Evolutionary conservation across 495 filamentous ascomycete species (phyloP), one percentile per base, ranked within the genome.

Genomic region (Aspergillus sclerotiicarbonarius): DNA sequence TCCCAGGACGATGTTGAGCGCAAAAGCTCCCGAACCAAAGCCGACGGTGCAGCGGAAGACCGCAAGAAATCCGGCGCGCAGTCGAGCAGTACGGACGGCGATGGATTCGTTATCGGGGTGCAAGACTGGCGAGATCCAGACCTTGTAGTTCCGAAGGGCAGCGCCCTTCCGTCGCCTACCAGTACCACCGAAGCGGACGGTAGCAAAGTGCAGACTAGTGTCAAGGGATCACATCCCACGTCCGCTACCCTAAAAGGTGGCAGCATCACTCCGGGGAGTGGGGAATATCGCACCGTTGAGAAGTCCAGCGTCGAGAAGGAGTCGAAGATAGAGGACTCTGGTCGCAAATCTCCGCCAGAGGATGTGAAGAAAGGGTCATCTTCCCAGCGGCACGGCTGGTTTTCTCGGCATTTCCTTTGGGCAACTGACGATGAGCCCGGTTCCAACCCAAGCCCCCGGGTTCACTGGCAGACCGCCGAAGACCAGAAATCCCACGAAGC

Each of bases 71-170:
- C 63, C 10, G 64, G 66, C 8, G 51, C 67, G 12, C 48, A 56
- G 18, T 46, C 63, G 13, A 65, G 65, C 31, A 53, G 55, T 39
- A 67, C 61, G 31, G 69, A 79, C 43, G 78, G 74, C 8, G 90
- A 92, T 71, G 85, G 82, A 53, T 96, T 95, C 69, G 84, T 90
- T n/a, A 96, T 95, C 67, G 91, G 91, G 3, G 87, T 95, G 12
- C 91, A 96, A 59, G 91, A 96, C 62, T 96, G 91, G 91, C 85
- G 91, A 55, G 91, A 96, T 65, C 88, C 90, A 4, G 90, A 95
- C 65, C 75, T 95, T 16, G 80, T 91, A 47, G 67, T 70, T 31
- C 58, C 72, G 9, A 74, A 72, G 45, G 66, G 58, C 51, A 74
- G 69, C 19, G 59, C 63, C 8, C 59, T 70, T 33, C 54, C 54